Conservation (phyloP, 495 filamentous ascomycete species). For the Penicillium goetzii region DNA sequence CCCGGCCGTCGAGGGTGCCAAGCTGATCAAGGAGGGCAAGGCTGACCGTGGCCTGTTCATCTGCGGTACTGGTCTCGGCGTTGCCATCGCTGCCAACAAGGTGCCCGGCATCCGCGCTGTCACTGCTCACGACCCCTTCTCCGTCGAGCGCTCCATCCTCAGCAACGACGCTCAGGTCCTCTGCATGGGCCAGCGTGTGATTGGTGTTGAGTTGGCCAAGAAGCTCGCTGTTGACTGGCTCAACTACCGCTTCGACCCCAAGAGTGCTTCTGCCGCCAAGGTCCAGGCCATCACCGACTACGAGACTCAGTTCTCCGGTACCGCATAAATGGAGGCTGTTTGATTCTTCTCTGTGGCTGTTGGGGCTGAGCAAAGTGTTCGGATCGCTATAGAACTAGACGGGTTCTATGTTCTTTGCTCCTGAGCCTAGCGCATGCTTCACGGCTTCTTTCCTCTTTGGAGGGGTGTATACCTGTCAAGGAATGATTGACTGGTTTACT, state of each 20-base stretch:
- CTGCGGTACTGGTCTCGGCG: conserved; percentile 85
- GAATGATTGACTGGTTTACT: not conserved
- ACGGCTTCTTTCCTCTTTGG: not conserved
- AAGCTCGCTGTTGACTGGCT: conserved; percentile 81
- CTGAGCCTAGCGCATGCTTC: not conserved
- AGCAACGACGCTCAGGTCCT: conserved; percentile 89
- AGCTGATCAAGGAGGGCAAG: conserved; percentile 67
- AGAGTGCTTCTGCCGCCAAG: conserved; percentile 72
- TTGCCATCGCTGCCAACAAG: conserved; percentile 87
- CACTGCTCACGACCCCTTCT: conserved; percentile 85
- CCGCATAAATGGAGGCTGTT: conserved; percentile 21
- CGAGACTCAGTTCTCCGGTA: conserved; percentile 58
- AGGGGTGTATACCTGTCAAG: not conserved
- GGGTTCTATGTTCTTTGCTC: not conserved
- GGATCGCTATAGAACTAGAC: not conserved
- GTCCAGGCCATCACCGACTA: conserved; percentile 75
- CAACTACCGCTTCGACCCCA: conserved; percentile 77
- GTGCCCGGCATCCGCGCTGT: conserved; percentile 83
- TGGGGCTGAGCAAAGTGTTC: not conserved
- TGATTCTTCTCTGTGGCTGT: not conserved
- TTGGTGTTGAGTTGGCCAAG: conserved; percentile 78
- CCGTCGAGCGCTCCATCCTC: conserved; percentile 77
- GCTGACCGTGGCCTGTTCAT: conserved; percentile 82
- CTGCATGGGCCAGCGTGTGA: conserved; percentile 84
- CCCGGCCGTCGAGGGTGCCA: conserved; percentile 70